Evolutionary conservation across 495 filamentous ascomycete species (phyloP).

Genomic region (Saxispiralis lemnorum): DNA sequence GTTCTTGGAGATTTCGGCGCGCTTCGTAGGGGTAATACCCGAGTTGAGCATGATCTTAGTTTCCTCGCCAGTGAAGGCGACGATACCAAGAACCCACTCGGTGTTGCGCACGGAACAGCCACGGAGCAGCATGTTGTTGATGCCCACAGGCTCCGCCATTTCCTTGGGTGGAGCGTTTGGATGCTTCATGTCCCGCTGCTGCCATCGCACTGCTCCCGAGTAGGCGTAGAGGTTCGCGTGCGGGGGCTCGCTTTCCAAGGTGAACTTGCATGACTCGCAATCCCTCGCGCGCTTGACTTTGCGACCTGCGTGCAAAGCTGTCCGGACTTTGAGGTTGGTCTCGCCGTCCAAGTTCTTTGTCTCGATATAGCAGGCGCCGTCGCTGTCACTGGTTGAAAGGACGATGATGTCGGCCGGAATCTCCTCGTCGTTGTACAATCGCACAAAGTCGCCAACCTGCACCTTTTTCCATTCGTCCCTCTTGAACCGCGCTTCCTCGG

Average conservation of each 20-base stretch:
- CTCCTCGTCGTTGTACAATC: slow-evolving; percentile 89
- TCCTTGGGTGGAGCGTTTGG: slow-evolving; percentile 41
- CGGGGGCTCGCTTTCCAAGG: slow-evolving; percentile 77
- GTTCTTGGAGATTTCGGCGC: slow-evolving; percentile 74
- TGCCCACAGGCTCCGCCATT: slow-evolving; percentile 83
- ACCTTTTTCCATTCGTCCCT: slow-evolving; percentile 90
- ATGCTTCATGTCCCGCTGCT: slow-evolving; percentile 47
- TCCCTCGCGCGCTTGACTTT: slow-evolving; percentile 75
- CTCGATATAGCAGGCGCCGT: slow-evolving; percentile 93
- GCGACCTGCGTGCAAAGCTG: slow-evolving; percentile 72
- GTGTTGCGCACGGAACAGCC: slow-evolving; percentile 90
- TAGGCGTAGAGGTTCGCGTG: slow-evolving; percentile 90
- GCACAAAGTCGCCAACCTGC: slow-evolving; percentile 89
- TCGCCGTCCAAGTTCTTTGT: slow-evolving; percentile 97
- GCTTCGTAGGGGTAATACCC: slow-evolving; percentile 90
- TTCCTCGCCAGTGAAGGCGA: slow-evolving; percentile 88
- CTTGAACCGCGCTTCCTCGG: slow-evolving; percentile 62
- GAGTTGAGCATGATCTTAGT: slow-evolving; percentile 99
- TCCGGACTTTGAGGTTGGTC: slow-evolving; percentile 91
- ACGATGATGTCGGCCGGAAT: slow-evolving; percentile 91
- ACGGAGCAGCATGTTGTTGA: slow-evolving; percentile 87
- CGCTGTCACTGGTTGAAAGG: slow-evolving; percentile 83
- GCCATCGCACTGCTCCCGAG: slow-evolving; percentile 75
- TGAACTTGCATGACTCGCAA: slow-evolving; percentile 75
- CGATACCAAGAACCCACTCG: slow-evolving; percentile 90